phyloP scores from a whole-genome alignment of 192 early-diverging fungal genomes.

The Mortierella hygrophila region DNA sequence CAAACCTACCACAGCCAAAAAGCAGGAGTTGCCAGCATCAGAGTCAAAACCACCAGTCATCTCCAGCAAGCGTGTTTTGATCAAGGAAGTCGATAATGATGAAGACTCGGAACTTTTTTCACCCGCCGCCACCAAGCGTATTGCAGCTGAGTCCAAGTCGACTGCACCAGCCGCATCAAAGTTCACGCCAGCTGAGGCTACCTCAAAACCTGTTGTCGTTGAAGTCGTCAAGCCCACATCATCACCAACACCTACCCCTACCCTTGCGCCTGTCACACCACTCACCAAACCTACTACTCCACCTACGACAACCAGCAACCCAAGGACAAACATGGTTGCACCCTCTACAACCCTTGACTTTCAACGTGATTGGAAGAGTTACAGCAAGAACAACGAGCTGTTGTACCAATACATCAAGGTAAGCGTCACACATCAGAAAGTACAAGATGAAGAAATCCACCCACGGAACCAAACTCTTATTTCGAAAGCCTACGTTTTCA shows the following conservation, averaged over 20 bases:
- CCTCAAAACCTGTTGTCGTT: not conserved
- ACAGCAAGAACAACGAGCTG: slow-evolving; percentile 58
- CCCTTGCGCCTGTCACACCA: not conserved
- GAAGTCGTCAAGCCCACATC: not conserved
- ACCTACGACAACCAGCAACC: not conserved
- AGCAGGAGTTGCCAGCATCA: not conserved
- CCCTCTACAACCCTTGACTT: slow-evolving; percentile 78
- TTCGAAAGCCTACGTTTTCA: not conserved
- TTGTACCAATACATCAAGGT: slow-evolving; percentile 77
- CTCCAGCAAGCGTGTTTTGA: slow-evolving; percentile 63
- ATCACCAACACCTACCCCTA: not conserved
- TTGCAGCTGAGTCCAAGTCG: slow-evolving; percentile 2
- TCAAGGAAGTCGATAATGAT: slow-evolving; percentile 67
- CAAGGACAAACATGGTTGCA: slow-evolving; percentile 15
- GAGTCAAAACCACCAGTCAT: slow-evolving; percentile 18
- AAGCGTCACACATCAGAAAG: not conserved
- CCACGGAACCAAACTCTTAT: not conserved
- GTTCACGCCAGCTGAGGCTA: not conserved
- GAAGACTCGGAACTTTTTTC: slow-evolving; percentile 22
- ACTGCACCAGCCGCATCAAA: not conserved
- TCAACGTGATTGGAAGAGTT: slow-evolving; percentile 78
- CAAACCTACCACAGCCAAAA: not conserved
- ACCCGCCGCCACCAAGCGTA: not conserved
- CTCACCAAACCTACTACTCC: slow-evolving; percentile 13
- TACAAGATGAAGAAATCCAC: not conserved